phyloP scores from a whole-genome alignment of 257 asterid species.

The Anisodus tanguticus region DNA sequence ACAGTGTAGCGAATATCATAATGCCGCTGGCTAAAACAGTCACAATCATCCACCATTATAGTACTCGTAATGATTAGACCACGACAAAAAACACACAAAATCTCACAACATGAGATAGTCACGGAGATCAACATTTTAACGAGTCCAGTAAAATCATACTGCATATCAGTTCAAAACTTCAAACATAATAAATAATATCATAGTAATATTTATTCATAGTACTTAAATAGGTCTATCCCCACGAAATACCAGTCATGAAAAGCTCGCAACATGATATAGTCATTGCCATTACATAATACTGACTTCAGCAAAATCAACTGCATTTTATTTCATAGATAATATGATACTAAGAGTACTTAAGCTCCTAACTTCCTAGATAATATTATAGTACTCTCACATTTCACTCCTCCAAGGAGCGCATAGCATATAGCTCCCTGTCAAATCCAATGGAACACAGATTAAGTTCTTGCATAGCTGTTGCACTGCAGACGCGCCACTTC shows the following conservation, averaged over 20 bases:
- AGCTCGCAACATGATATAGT: neutral
- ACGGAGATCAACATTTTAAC: neutral
- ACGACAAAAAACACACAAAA: neutral
- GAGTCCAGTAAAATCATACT: neutral
- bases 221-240: neutral
- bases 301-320: constrained; percentile 6
- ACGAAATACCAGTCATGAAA: neutral
- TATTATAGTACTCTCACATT: neutral
- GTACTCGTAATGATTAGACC: neutral
- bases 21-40: neutral
- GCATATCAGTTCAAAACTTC: neutral
- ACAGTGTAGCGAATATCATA: neutral
- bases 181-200: neutral
- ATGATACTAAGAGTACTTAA: neutral
- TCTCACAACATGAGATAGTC: neutral
- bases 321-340: neutral
- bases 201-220: neutral
- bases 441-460: neutral
- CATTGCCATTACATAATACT: neutral
- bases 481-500: neutral
- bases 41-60: neutral
- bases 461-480: neutral
- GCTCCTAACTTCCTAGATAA: neutral
- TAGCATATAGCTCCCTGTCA: neutral
- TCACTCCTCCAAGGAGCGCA: neutral